Evolutionary conservation across 345 rosid species (phyloP), one percentile per base, ranked within the genome.

Genomic region (Mangifera indica): DNA sequence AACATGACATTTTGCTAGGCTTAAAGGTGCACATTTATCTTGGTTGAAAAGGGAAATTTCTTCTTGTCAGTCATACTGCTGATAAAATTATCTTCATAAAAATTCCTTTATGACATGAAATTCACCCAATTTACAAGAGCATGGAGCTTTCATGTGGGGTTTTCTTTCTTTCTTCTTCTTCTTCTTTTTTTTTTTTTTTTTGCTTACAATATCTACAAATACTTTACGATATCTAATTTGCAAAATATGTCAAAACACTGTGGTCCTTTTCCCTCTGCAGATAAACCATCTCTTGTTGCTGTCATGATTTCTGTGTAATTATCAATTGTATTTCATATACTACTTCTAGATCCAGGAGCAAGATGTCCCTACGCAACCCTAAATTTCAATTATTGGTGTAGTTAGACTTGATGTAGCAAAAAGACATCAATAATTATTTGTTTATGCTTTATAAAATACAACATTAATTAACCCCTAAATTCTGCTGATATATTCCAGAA

Each of bases 331-430:
- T 69, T 44, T 58, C 42, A 69, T 40, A 3, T 29, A 57, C 7
- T 70, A 34, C 29, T 66, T 20, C 55, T 51, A 40, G 77, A 67
- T 72, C 72, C 65, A 73, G 48, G 66, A 78, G 60, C 67, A 64
- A 73, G 17, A 56, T 10, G 81, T 74, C 77, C 8, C 75, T 21
- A 60, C 71, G 76, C 49, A 69, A 40, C 49, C 54, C 58, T 66
- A 20, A 18, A 67, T 65, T 60, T 77, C 82, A 85, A 79, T 81
- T 79, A 81, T 77, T 79, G 82, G 54, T 44, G 75, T 34, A 63
- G 75, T 78, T 72, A 71, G 64, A 70, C 66, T 73, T 77, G 72
- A 72, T 63, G 13, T 66, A 51, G 60, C 53, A 56, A 14, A 49
- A 63, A 42, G 74, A 81, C 77, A 77, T 26, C 51, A 70, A 69